These are phyloP conservation scores for Xylariomycetidae sp. DNA, from an alignment of 2,329 filamentous ascomycete species.

Conservation along the genomic window DNA sequence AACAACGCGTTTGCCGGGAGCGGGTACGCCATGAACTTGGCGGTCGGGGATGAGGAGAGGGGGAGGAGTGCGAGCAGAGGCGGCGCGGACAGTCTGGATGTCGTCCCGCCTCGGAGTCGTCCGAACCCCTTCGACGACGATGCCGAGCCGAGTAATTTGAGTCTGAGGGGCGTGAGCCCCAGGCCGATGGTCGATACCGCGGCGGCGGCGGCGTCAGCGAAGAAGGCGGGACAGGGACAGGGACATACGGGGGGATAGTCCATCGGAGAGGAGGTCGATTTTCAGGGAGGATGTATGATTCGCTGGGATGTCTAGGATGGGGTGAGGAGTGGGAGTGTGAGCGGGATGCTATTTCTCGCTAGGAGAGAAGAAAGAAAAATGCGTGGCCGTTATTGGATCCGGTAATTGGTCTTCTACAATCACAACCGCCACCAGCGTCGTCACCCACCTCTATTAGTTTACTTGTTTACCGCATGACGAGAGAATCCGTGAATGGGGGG, in stretches of 20 bases:
- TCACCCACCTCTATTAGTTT: too few species aligned
- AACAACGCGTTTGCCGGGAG: conserved; percentile 23
- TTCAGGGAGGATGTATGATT: conserved; percentile 26
- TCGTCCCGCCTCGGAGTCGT: conserved; percentile 27
- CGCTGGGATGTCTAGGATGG: too few species aligned
- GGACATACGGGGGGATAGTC: conserved; percentile 21
- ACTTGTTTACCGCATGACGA: too few species aligned
- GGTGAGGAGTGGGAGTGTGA: background rate
- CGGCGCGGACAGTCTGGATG: conserved; percentile 23
- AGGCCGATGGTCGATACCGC: conserved; percentile 54
- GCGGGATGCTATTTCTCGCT: too few species aligned
- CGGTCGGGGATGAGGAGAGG: conserved; percentile 30
- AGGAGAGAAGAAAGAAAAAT: too few species aligned
- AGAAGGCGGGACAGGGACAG: conserved; percentile 4
- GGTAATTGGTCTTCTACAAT: too few species aligned
- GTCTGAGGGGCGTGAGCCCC: conserved; percentile 69
- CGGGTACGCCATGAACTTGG: conserved; percentile 47
- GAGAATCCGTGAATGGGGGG: too few species aligned
- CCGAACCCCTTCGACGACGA: conserved; percentile 68
- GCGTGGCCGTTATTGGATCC: too few species aligned
- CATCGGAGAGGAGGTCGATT: conserved; percentile 25
- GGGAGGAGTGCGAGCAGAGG: conserved; percentile 41
- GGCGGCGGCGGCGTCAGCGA: conserved; percentile 7
- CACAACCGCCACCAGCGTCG: too few species aligned
- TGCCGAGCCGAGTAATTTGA: conserved; percentile 56